These are phyloP conservation scores for Lagenaria siceraria DNA, from an alignment of 306 rosid genomes.

Conservation along the genomic window DNA sequence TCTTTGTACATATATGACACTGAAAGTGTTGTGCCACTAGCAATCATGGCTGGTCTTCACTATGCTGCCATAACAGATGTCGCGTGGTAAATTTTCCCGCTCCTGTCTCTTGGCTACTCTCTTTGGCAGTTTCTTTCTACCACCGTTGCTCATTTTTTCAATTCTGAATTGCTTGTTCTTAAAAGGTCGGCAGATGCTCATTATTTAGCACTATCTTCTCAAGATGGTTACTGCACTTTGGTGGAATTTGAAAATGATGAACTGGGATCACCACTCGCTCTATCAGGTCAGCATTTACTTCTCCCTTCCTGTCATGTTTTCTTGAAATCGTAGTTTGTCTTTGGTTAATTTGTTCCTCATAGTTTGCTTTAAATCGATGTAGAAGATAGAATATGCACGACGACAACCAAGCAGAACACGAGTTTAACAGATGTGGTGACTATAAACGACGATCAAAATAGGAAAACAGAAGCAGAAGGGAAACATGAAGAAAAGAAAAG, in stretches of 20 bases:
- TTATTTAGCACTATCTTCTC: conserved; percentile 78
- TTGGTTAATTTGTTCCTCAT: background rate
- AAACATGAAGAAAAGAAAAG: conserved; percentile 10
- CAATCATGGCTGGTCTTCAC: conserved; percentile 74
- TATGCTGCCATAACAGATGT: conserved; percentile 89
- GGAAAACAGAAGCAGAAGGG: conserved; percentile 15
- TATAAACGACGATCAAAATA: conserved; percentile 5
- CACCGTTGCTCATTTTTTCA: background rate
- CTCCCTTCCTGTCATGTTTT: background rate
- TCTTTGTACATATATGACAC: conserved; percentile 78
- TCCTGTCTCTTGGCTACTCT: conserved; percentile 2
- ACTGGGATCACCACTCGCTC: conserved; percentile 50
- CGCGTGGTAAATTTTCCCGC: conserved; percentile 46
- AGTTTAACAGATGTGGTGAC: conserved; percentile 15
- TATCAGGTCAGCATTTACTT: conserved; percentile 31
- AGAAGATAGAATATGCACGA: conserved; percentile 26
- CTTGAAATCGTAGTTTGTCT: background rate
- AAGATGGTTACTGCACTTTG: conserved; percentile 86
- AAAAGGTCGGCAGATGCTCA: conserved; percentile 75
- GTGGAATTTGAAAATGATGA: conserved; percentile 74
- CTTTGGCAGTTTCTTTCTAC: conserved; percentile 8
- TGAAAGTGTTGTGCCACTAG: conserved; percentile 65
- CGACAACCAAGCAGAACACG: conserved; percentile 9
- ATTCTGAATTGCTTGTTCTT: conserved; percentile 20
- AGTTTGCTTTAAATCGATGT: background rate